These are phyloP conservation scores for Triangularia verruculosa DNA, from an alignment of 2,329 filamentous ascomycete species.

Conservation along the genomic window DNA sequence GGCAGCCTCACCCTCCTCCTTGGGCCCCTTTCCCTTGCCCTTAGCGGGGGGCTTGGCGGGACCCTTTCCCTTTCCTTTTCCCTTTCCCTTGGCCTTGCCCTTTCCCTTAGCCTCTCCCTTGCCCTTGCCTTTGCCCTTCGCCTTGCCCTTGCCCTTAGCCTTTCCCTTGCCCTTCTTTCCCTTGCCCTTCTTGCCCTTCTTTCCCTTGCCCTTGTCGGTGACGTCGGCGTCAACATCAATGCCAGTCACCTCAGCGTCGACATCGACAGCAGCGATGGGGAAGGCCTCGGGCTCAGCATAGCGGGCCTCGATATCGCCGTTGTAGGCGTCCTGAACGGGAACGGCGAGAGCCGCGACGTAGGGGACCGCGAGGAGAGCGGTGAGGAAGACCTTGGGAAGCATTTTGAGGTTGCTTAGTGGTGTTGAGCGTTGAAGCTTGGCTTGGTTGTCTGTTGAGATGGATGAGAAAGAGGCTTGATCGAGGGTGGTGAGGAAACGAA, in stretches of 20 bases:
- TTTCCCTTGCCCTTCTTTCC: conserved; percentile 3
- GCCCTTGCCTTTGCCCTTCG: neutral
- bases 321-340: conserved; percentile 9
- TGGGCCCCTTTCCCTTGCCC: neutral
- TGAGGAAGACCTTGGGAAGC: conserved; percentile 19
- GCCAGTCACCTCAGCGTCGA: neutral
- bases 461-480: neutral
- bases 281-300: neutral
- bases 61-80: conserved; percentile 4
- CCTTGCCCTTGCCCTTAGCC: conserved; percentile 1
- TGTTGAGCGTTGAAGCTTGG: neutral
- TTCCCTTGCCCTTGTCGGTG: conserved; percentile 4
- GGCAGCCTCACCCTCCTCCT: neutral
- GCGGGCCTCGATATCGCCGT: conserved; percentile 5
- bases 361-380: conserved; percentile 14
- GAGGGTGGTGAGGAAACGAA: neutral
- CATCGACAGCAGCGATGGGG: neutral
- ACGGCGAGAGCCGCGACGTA: conserved; percentile 16
- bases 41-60: neutral
- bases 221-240: conserved; percentile 9
- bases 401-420: neutral
- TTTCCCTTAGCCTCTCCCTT: conserved; percentile 11
- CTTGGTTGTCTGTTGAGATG: neutral
- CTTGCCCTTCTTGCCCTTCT: conserved; percentile 8
- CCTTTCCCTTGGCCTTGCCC: neutral